Conservation (phyloP, 345 rosid species). For the Gossypium raimondii region DNA sequence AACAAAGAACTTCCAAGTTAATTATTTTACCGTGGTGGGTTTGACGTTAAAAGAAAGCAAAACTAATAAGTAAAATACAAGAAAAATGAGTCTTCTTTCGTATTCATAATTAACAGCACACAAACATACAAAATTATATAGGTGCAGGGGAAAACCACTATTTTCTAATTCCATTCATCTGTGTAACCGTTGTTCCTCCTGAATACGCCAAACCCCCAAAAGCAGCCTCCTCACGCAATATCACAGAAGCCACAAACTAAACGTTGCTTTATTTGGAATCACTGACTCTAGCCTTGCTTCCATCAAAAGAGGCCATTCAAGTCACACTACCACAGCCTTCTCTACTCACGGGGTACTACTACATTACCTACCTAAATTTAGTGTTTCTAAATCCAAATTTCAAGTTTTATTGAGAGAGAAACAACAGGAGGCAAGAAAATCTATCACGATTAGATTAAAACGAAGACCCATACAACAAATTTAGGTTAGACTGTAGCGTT, state of each 20-base stretch:
- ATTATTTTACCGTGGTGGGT: not conserved
- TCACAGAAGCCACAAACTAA: too few species aligned
- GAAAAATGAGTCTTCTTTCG: not conserved
- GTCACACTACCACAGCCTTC: not conserved
- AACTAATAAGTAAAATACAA: not conserved
- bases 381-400: not conserved
- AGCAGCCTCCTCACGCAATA: too few species aligned
- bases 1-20: too few species aligned
- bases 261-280: too few species aligned
- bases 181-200: too few species aligned
- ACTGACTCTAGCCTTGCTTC: too few species aligned
- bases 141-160: too few species aligned
- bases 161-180: too few species aligned
- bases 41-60: not conserved
- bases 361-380: not conserved
- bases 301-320: too few species aligned
- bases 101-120: not conserved
- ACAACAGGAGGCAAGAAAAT: not conserved
- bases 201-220: too few species aligned
- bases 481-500: not conserved
- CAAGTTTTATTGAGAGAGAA: not conserved
- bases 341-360: not conserved
- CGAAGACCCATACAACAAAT: not conserved
- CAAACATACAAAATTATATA: too few species aligned
- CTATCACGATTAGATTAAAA: not conserved